These are phyloP conservation scores for Cryptococcus maquisensis DNA, from an alignment of 1,284 basidiomycete genomes.

Conservation along the genomic window DNA sequence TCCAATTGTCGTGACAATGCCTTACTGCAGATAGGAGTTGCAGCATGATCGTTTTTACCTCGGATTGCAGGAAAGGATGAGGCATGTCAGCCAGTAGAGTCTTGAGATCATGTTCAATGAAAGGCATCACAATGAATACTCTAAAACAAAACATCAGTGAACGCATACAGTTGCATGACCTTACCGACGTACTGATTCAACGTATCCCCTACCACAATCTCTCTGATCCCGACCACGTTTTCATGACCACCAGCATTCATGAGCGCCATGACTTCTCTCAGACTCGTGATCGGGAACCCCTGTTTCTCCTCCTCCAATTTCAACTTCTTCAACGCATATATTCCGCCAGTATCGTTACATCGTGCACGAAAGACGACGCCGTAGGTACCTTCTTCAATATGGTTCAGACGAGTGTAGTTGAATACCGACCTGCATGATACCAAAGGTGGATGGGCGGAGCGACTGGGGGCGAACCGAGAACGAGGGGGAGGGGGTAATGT, in stretches of 20 bases:
- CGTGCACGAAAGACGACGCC: constrained; percentile 93
- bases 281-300: constrained; percentile 95
- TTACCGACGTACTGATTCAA: constrained; percentile 80
- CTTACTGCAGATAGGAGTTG: constrained; percentile 91
- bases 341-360: constrained; percentile 87
- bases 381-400: constrained; percentile 99
- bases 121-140: constrained; percentile 99
- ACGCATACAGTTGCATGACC: background rate
- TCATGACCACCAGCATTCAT: constrained; percentile 82
- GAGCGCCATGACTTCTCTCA: constrained; percentile 91
- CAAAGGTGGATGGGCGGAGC: constrained; percentile 70
- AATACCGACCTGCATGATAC: constrained; percentile 83
- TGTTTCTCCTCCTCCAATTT: constrained; percentile 98
- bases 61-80: constrained; percentile 89
- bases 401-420: constrained; percentile 87
- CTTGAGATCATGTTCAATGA: constrained; percentile 99
- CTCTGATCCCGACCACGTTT: constrained; percentile 89
- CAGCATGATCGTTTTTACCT: constrained; percentile 93
- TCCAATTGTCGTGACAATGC: constrained; percentile 94
- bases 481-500: constrained; percentile 19
- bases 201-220: constrained; percentile 98
- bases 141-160: constrained; percentile 51
- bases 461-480: constrained; percentile 59
- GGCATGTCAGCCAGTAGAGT: constrained; percentile 90
- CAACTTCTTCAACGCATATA: constrained; percentile 95